Evolutionary conservation across 2,329 filamentous ascomycete species (phyloP).

Genomic region (Stachybotrys chlorohalonatus): DNA sequence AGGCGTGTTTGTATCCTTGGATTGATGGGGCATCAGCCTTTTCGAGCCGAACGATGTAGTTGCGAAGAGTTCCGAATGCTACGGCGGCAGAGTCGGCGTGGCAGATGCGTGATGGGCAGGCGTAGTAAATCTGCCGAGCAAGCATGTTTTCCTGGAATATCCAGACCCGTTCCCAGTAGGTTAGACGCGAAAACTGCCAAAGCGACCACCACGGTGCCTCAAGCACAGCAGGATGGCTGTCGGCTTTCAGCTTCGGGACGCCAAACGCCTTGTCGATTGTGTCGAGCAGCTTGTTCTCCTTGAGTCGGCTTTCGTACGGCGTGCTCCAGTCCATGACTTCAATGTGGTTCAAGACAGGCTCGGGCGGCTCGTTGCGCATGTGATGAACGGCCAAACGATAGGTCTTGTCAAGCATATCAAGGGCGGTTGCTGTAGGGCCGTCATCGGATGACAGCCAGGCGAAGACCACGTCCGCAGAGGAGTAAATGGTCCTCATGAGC

Average conservation of each 20-base stretch:
- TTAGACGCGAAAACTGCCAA: background rate
- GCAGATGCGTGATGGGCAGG: background rate
- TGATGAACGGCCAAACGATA: background rate
- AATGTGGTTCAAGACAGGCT: background rate
- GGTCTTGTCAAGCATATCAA: background rate
- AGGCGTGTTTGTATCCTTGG: background rate
- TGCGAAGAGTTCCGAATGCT: background rate
- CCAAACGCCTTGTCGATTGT: background rate
- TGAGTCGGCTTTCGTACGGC: background rate
- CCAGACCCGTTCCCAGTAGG: background rate
- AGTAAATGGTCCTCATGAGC: background rate
- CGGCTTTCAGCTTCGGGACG: background rate
- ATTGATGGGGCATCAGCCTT: background rate
- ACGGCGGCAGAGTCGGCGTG: background rate
- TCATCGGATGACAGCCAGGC: background rate
- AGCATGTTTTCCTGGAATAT: background rate
- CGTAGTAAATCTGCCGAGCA: background rate
- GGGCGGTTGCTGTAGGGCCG: background rate
- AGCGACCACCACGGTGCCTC: background rate
- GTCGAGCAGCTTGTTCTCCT: background rate
- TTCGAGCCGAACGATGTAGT: background rate
- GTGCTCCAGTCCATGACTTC: background rate
- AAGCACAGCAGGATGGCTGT: background rate
- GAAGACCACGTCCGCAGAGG: background rate
- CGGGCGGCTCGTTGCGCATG: background rate